Conservation (phyloP, 2,329 filamentous ascomycete species). For the Botrytis fabae region DNA sequence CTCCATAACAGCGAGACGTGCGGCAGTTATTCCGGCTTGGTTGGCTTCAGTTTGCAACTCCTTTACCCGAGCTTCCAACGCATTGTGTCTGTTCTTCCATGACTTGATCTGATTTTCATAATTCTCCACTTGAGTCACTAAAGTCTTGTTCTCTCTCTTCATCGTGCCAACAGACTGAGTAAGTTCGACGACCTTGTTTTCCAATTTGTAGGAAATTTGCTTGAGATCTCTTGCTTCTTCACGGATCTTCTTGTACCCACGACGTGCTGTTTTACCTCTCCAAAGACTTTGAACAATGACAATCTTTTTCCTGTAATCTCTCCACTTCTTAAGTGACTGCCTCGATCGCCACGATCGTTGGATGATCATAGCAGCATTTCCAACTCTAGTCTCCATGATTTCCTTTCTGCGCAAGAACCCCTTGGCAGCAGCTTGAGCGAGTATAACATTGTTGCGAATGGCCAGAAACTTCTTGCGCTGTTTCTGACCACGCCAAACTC, state of each 20-base stretch:
- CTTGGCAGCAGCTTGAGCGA: slow-evolving; percentile 88
- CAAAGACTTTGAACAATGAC: slow-evolving; percentile 89
- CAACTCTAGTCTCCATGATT: slow-evolving; percentile 90
- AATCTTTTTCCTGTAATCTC: slow-evolving; percentile 85
- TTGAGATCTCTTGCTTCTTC: slow-evolving; percentile 98
- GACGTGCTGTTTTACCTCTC: slow-evolving; percentile 80
- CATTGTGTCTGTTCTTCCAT: slow-evolving; percentile 90
- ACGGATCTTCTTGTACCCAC: slow-evolving; percentile 83
- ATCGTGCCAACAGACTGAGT: slow-evolving; percentile 90
- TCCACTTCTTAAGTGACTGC: slow-evolving; percentile 76
- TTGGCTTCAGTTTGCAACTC: slow-evolving; percentile 96
- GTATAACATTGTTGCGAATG: slow-evolving; percentile 80
- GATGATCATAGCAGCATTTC: slow-evolving; percentile 87
- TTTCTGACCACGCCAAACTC: slow-evolving; percentile 91
- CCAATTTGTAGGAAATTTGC: slow-evolving; percentile 98
- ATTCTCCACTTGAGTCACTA: slow-evolving; percentile 86
- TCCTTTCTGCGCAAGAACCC: slow-evolving; percentile 87
- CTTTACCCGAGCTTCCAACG: slow-evolving; percentile 84
- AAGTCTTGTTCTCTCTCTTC: slow-evolving; percentile 90
- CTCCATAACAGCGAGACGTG: slow-evolving; percentile 86
- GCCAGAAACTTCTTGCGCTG: slow-evolving; percentile 77
- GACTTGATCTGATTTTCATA: slow-evolving; percentile 96
- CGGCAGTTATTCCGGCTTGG: slow-evolving; percentile 92
- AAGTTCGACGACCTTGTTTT: slow-evolving; percentile 99
- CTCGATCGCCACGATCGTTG: slow-evolving; percentile 88